Evolutionary conservation across 371 early-diverging fungal genomes (phyloP), one percentile per base, ranked within the genome.

Genomic region (Mucor sp.): DNA sequence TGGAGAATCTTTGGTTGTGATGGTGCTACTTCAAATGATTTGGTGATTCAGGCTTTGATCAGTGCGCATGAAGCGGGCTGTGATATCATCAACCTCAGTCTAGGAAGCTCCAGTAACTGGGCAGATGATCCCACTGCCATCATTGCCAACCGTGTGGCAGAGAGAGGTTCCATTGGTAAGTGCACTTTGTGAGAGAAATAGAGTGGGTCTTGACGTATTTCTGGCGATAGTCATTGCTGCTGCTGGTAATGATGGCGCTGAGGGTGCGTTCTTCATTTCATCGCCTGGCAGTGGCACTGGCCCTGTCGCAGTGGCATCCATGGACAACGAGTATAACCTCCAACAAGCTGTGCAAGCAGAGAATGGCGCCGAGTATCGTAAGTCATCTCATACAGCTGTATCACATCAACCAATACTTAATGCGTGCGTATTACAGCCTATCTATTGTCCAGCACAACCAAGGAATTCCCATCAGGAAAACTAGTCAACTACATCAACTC

Each of bases 1-100:
- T 90, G 88, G 80, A 78, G 91, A 60, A 74, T 90, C 4, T 90
- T 94, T 78, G 90, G 91, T 6, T 93, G 93, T 73, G 63, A 70
- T 8, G 92, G 90, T 4, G 76, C 78, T 19, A 85, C 90, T 6
- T 79, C 85, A 0, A 84, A 80, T 58, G 93, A 92, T 58, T 68
- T 90, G 6, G 85, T 95, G 4, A 81, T 91, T 27, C 75, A 83
- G 35, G 95, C 90, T 3, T 73, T 94, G 70, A 78, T 85, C 39
- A 71, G 65, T 44, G 94, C 94, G 0, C 82, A 81, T 66, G 91
- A 81, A 63, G 79, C 80, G 33, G 77, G 79, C 19, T 82, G 79
- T 70, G 83, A 91, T 44, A 69, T 92, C 21, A 88, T 92, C 63
- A 92, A 88, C 74, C 79, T 94, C 65, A 91, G 91, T 66, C 69